A percentile compares a stretch with the other conserved stretches of the same genome.
These are phyloP conservation scores for Chaetomiaceae sp. DNA, from an alignment of 2,329 filamentous ascomycete genomes.

Conservation along the genomic window DNA sequence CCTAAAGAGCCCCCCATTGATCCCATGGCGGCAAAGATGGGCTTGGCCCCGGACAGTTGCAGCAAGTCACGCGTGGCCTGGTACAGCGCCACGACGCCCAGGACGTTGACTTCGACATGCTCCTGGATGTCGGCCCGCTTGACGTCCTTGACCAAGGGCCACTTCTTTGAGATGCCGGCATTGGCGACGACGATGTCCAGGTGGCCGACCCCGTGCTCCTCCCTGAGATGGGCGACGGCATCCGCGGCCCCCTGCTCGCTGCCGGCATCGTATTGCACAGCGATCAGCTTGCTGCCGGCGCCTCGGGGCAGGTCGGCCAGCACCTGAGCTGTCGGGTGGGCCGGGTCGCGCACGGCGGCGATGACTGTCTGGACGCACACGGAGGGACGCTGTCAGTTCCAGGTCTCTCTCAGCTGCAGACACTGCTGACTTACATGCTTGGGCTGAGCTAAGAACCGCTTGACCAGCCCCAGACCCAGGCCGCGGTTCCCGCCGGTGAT, in stretches of 20 bases:
- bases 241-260: constrained; percentile 31
- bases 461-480: constrained; percentile 33
- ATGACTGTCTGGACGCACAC: constrained; percentile 33
- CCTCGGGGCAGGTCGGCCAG: constrained; percentile 35
- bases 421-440: constrained; percentile 40
- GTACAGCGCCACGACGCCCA: constrained; percentile 39
- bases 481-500: constrained; percentile 39
- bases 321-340: constrained; percentile 24
- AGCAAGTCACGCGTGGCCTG: constrained; percentile 41
- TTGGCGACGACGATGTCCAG: constrained; percentile 51
- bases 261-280: constrained; percentile 40
- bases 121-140: constrained; percentile 34
- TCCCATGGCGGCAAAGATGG: constrained; percentile 38
- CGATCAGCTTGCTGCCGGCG: constrained; percentile 33
- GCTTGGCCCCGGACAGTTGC: constrained; percentile 27
- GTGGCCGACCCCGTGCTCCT: constrained; percentile 35
- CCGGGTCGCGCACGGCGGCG: constrained; percentile 36
- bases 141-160: constrained; percentile 30
- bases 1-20: constrained; percentile 26
- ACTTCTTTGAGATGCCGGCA: constrained; percentile 39
- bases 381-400: too few relatives aligned
- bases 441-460: constrained; percentile 42
- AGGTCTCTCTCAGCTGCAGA: too few relatives aligned
- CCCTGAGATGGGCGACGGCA: constrained; percentile 16
- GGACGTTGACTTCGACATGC: constrained; percentile 40